Evolutionary conservation across 1,139 yeast genomes (phyloP).

Genomic region (Candida sp.): DNA sequence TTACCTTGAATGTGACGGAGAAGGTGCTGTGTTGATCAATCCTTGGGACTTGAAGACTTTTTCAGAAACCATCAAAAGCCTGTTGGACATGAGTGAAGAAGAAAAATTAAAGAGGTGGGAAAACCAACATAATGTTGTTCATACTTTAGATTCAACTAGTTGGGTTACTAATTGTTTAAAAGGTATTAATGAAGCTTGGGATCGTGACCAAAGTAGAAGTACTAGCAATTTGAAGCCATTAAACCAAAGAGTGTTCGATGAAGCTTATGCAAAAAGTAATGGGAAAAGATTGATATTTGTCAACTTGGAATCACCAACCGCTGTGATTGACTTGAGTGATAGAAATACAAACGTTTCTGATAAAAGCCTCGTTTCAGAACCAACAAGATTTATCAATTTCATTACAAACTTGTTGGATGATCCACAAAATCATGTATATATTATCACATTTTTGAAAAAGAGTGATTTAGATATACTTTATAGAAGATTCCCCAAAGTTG

Average conservation of each 20-base stretch:
- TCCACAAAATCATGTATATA: constrained; percentile 62
- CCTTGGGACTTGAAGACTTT: constrained; percentile 85
- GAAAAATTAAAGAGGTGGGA: constrained; percentile 67
- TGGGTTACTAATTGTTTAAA: constrained; percentile 69
- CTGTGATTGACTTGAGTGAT: constrained; percentile 18
- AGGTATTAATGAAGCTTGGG: constrained; percentile 63
- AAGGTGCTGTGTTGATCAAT: constrained; percentile 76
- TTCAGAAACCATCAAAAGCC: constrained; percentile 56
- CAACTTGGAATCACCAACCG: constrained; percentile 46
- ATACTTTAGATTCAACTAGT: constrained; percentile 63
- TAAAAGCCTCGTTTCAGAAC: constrained; percentile 32
- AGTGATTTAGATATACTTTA: constrained; percentile 65
- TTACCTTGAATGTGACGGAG: constrained; percentile 47
- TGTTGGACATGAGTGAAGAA: constrained; percentile 58
- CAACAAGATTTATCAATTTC: constrained; percentile 48
- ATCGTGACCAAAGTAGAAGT: constrained; percentile 39
- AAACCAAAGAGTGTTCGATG: constrained; percentile 27
- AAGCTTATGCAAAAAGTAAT: constrained; percentile 28
- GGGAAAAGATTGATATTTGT: constrained; percentile 52
- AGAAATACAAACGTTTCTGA: constrained; percentile 15
- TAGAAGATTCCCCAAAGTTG: constrained; percentile 65
- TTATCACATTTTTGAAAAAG: constrained; percentile 64
- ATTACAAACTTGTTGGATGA: constrained; percentile 47
- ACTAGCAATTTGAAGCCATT: constrained; percentile 23
- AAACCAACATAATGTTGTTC: constrained; percentile 53